Conservation (phyloP, 2,329 filamentous ascomycete species). For the Cordyceps fumosorosea region DNA sequence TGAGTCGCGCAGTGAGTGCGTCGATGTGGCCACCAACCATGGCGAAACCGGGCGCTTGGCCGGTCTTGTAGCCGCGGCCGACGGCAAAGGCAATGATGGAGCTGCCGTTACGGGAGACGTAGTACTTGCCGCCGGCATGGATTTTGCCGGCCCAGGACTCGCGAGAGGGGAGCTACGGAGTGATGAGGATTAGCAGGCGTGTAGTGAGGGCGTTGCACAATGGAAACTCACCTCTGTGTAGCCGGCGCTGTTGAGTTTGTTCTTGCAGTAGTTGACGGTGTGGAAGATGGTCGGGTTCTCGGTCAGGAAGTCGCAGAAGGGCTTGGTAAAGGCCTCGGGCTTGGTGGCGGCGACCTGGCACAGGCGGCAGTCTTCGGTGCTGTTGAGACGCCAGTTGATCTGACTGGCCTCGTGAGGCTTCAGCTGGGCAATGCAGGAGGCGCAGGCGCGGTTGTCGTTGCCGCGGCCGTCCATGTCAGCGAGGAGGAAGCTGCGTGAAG, state of each 20-base stretch:
- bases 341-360: constrained; percentile 34
- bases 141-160: constrained; percentile 70
- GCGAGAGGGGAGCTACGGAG: constrained; percentile 62
- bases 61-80: constrained; percentile 71
- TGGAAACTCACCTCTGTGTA: constrained; percentile 56
- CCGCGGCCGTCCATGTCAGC: constrained; percentile 33
- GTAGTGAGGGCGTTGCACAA: too few species aligned
- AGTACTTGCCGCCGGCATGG: constrained; percentile 81
- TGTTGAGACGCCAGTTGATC: constrained; percentile 25
- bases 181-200: neutral
- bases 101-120: constrained; percentile 75
- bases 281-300: constrained; percentile 93
- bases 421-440: constrained; percentile 32
- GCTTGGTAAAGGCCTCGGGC: constrained; percentile 67
- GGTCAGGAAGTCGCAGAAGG: constrained; percentile 81
- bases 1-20: constrained; percentile 81
- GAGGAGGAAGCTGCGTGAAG: constrained; percentile 40
- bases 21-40: constrained; percentile 92
- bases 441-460: constrained; percentile 31
- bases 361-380: constrained; percentile 26
- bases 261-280: constrained; percentile 70
- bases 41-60: constrained; percentile 64
- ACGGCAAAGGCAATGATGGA: constrained; percentile 80
- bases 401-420: constrained; percentile 22
- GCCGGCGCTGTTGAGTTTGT: constrained; percentile 63